Evolutionary conservation across 768 basidiomycete species (phyloP).

Genomic region (Hygrocybe coccinea): DNA sequence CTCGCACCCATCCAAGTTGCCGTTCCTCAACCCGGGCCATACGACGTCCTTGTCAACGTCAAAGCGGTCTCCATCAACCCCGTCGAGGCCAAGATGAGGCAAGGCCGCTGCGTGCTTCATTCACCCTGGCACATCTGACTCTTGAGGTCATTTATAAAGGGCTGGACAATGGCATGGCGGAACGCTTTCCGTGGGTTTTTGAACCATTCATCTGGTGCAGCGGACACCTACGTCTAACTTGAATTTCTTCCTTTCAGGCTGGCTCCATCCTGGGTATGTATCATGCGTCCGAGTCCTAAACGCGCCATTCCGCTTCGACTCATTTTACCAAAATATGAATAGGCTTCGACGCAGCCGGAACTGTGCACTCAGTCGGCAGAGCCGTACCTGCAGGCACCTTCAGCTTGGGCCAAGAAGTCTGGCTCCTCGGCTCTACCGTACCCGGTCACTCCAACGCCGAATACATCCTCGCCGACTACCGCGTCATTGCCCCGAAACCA

Average conservation of each 20-base stretch:
- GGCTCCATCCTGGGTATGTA: background rate
- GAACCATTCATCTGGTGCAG: too few species aligned
- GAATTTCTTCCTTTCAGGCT: background rate
- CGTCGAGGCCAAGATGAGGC: background rate
- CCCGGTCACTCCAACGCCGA: background rate
- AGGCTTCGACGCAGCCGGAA: background rate
- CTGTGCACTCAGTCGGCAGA: background rate
- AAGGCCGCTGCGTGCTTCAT: background rate
- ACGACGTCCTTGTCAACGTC: background rate
- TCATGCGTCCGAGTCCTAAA: background rate
- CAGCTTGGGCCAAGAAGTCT: background rate
- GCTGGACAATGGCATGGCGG: background rate
- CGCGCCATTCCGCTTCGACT: too few species aligned
- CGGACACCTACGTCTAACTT: background rate
- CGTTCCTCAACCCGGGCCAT: too few species aligned
- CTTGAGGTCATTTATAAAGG: background rate
- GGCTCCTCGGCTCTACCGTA: background rate
- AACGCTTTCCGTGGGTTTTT: background rate
- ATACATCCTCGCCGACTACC: background rate
- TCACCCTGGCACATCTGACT: background rate
- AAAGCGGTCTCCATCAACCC: background rate
- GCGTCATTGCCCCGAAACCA: background rate
- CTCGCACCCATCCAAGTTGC: background rate
- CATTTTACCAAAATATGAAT: too few species aligned
- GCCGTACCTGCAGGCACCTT: background rate